These are phyloP conservation scores for Neckera pumila DNA, from an alignment of 225 moss, liverwort and hornwort species.

Conservation along the genomic window DNA sequence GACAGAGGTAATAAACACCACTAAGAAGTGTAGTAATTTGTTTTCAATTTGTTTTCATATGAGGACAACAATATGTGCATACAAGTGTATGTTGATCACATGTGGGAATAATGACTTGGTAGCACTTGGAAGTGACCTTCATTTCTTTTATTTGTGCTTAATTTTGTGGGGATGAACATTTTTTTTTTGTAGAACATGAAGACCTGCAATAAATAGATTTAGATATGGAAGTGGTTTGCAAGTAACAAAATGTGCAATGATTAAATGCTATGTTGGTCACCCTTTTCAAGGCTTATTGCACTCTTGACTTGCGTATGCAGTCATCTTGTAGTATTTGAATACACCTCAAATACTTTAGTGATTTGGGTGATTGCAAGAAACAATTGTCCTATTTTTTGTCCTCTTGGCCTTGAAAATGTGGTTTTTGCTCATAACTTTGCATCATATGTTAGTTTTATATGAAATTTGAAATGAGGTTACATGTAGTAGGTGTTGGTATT, in stretches of 20 bases:
- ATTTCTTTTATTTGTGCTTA: not conserved
- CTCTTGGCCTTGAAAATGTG: too few species aligned
- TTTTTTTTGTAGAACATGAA: accelerated
- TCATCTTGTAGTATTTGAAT: not conserved
- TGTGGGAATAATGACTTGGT: not conserved
- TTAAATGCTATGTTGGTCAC: accelerated
- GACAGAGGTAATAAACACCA: not conserved
- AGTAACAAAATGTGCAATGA: not conserved
- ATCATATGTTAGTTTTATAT: too few species aligned
- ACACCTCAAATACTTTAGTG: not conserved
- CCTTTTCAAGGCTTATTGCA: accelerated
- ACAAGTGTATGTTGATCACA: too few species aligned
- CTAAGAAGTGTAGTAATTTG: not conserved
- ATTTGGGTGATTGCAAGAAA: too few species aligned
- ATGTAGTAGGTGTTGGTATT: too few species aligned
- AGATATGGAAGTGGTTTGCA: not conserved
- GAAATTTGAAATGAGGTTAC: too few species aligned
- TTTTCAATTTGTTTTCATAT: not conserved
- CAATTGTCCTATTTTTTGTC: too few species aligned
- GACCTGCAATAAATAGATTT: not conserved
- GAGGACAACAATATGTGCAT: not conserved
- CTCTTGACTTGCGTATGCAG: accelerated
- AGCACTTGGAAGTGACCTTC: not conserved
- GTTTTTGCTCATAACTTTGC: too few species aligned
- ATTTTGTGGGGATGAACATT: not conserved